Evolutionary conservation across 2,329 filamentous ascomycete genomes (phyloP), one percentile per base, ranked within the genome.

Genomic region (Grosmannia huntii): DNA sequence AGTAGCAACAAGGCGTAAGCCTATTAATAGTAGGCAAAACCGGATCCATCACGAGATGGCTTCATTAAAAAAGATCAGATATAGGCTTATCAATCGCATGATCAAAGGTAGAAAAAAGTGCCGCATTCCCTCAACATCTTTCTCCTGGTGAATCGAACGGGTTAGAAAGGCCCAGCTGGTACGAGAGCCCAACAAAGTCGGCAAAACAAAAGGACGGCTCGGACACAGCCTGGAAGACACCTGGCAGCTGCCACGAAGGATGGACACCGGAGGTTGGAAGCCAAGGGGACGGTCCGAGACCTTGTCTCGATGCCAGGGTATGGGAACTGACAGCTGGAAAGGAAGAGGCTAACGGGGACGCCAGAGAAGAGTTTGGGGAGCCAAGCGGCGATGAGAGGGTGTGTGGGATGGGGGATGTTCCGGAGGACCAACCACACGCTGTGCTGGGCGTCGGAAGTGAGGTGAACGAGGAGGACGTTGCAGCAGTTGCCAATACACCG

Each of bases 401-500:
- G 21, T 21, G 53, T 12, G 38, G 33, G 28, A 59, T 52, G 7
- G 61, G 60, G 14, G 60, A 60, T 19, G 48, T 50, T 19, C 31
- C 49, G 12, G 31, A 21, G 0, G 46, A 48, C 53, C 46, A 56
- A 38, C 55, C 57, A 11, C 36, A 21, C 2, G 59, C 33, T 21
- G 62, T 62, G 56, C 54, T 55, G 28, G 62, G 59, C 2, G 60
- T 59, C 3, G 57, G 49, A 44, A 60, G 50, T 2, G 60, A 53
- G 4, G 49, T 19, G 19, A 57, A 60, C 27, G 62, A 62, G 5
- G 57, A 50, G 33, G 38, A 27, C 5, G 61, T 59, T 12, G 58
- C 48, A 12, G 60, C 56, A 2, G 61, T 61, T 9, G 59, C 23
- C 33, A 59, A 50, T n/a, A 48, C 51, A 3, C 54, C 25, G 11